These are phyloP conservation scores for Amanita exitialis DNA, from an alignment of 768 basidiomycete genomes.

Conservation along the genomic window DNA sequence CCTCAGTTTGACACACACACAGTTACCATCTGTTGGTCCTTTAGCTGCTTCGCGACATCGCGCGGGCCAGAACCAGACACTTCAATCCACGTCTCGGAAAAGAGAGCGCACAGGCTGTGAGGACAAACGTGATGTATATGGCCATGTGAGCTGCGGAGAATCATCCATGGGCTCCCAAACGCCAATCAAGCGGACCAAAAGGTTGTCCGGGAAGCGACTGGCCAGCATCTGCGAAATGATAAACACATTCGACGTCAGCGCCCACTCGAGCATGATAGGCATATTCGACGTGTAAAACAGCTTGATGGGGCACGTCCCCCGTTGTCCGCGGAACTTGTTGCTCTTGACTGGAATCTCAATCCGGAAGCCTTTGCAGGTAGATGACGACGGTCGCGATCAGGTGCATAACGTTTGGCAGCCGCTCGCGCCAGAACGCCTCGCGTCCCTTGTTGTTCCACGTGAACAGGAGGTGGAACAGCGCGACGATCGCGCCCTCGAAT, in stretches of 20 bases:
- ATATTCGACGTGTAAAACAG: constrained; percentile 99
- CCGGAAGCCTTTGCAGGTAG: constrained; percentile 97
- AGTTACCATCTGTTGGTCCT: constrained; percentile 96
- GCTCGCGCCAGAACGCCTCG: constrained; percentile 97
- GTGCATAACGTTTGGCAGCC: constrained; percentile 97
- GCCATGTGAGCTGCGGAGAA: constrained; percentile 91
- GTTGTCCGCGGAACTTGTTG: constrained; percentile 92
- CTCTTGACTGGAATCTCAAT: constrained; percentile 98
- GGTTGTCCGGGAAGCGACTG: constrained; percentile 81
- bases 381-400: constrained; percentile 92
- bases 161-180: constrained; percentile 99
- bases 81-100: constrained; percentile 99
- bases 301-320: constrained; percentile 93
- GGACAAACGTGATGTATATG: constrained; percentile 87
- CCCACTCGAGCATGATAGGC: constrained; percentile 98
- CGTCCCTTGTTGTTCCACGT: constrained; percentile 98
- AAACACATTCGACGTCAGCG: constrained; percentile 89
- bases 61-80: constrained; percentile 93
- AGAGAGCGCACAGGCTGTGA: constrained; percentile 90
- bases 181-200: constrained; percentile 84
- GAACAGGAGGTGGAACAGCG: constrained; percentile 95
- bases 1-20: background rate
- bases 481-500: constrained; percentile 94
- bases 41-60: constrained; percentile 95
- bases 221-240: constrained; percentile 96